Evolutionary conservation across 2,329 filamentous ascomycete species (phyloP).

Genomic region (Gaeumannomyces sp.): DNA sequence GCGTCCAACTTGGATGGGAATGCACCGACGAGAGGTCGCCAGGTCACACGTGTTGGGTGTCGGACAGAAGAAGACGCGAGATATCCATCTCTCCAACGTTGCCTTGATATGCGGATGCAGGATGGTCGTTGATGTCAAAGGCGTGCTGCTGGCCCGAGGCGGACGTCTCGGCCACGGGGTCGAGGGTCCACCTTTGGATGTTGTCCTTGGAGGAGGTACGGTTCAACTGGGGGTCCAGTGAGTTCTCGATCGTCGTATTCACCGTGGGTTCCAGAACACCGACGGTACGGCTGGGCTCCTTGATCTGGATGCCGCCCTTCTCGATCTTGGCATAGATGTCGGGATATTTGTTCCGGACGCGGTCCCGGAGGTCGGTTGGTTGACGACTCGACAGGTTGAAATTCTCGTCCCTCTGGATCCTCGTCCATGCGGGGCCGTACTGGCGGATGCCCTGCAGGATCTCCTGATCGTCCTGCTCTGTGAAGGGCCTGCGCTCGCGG

Average conservation of each 20-base stretch:
- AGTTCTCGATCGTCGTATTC: slow-evolving; percentile 42
- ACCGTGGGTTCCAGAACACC: slow-evolving; percentile 46
- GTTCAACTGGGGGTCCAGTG: slow-evolving; percentile 35
- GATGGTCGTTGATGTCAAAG: slow-evolving; percentile 39
- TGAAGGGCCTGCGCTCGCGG: slow-evolving; percentile 54
- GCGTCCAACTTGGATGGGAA: neutral
- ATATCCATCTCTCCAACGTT: slow-evolving; percentile 55
- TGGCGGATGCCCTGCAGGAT: slow-evolving; percentile 54
- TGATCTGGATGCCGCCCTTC: slow-evolving; percentile 43
- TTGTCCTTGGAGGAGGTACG: slow-evolving; percentile 41
- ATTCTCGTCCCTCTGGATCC: slow-evolving; percentile 53
- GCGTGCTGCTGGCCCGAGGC: slow-evolving; percentile 14
- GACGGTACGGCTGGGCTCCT: slow-evolving; percentile 35
- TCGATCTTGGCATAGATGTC: slow-evolving; percentile 51
- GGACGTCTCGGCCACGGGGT: slow-evolving; percentile 3
- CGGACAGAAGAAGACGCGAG: slow-evolving; percentile 52
- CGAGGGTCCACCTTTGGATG: slow-evolving; percentile 34
- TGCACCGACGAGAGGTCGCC: neutral
- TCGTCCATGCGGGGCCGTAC: slow-evolving; percentile 60
- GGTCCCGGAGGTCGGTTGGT: slow-evolving; percentile 57
- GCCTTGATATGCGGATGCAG: slow-evolving; percentile 33
- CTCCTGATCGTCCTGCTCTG: slow-evolving; percentile 55
- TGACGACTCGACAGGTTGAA: slow-evolving; percentile 54
- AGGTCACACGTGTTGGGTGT: slow-evolving; percentile 26
- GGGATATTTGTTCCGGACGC: slow-evolving; percentile 58